phyloP scores from a whole-genome alignment of 441 rosid species.

The Eruca vesicaria region DNA sequence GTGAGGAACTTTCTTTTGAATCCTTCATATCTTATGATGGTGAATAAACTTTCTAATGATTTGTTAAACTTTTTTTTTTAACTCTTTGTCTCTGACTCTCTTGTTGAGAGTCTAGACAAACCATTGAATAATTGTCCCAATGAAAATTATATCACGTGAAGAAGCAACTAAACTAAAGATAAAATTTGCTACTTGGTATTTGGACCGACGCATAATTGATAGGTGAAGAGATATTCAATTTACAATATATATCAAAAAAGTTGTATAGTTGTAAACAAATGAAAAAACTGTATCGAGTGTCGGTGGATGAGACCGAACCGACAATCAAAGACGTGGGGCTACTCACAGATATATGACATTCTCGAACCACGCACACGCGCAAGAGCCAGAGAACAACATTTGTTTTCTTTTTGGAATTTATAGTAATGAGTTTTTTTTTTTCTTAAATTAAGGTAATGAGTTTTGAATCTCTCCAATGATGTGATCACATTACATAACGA shows the following conservation, averaged over 20 bases:
- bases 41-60: background rate
- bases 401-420: constrained; percentile 30
- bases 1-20: background rate
- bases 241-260: background rate
- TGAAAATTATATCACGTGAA: constrained; percentile 25
- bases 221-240: background rate
- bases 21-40: background rate
- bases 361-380: constrained; percentile 35
- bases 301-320: constrained; percentile 39
- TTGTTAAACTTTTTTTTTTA: background rate
- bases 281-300: constrained; percentile 21
- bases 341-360: constrained; percentile 28
- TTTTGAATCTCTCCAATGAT: background rate
- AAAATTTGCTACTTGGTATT: constrained; percentile 17
- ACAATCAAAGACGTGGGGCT: constrained; percentile 38
- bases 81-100: background rate
- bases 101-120: constrained; percentile 1
- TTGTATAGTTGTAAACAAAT: constrained; percentile 10
- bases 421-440: background rate
- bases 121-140: constrained; percentile 10
- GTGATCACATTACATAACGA: constrained; percentile 3
- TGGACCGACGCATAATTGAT: constrained; percentile 32
- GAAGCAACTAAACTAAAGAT: constrained; percentile 22
- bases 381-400: constrained; percentile 22
- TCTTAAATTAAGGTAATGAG: background rate